A percentile compares a stretch with the other conserved stretches of the same genome.
Conservation (phyloP, 345 rosid genomes). For the Viola odorata region DNA sequence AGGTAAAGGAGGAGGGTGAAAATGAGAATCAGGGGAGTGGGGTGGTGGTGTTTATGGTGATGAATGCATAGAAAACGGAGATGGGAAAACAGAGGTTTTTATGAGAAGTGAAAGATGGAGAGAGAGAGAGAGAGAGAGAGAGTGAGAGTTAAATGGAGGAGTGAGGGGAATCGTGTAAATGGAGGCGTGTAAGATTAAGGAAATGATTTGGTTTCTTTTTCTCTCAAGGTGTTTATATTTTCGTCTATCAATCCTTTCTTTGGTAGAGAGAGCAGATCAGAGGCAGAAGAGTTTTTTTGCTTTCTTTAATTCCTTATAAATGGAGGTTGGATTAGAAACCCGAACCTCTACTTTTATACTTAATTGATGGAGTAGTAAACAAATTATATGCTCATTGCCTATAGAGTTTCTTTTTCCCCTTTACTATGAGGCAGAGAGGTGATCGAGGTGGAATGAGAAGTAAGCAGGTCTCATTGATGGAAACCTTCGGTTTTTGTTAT, state of each 20-base stretch:
- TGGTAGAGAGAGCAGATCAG: background rate
- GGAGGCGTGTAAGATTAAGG: conserved; percentile 36
- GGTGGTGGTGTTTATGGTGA: too few species aligned
- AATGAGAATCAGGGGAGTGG: background rate
- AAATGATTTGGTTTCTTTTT: conserved; percentile 19
- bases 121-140: background rate
- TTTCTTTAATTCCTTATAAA: too few species aligned
- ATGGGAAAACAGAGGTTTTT: conserved; percentile 6
- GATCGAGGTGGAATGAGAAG: too few species aligned
- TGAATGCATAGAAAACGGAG: conserved; percentile 15
- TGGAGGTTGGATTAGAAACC: too few species aligned
- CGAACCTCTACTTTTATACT: too few species aligned
- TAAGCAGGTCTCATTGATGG: too few species aligned
- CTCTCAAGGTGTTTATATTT: conserved; percentile 21
- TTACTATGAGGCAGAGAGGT: too few species aligned
- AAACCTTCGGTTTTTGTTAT: too few species aligned
- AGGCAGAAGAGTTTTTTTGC: background rate
- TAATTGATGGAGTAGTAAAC: too few species aligned
- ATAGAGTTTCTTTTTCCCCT: too few species aligned
- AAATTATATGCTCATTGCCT: too few species aligned
- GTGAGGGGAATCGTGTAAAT: background rate
- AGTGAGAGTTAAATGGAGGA: background rate
- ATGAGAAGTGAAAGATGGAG: conserved; percentile 11
- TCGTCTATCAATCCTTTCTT: background rate
- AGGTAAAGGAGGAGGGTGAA: background rate